Conservation (phyloP, 2,329 filamentous ascomycete species). For the Diaporthe capsici region DNA sequence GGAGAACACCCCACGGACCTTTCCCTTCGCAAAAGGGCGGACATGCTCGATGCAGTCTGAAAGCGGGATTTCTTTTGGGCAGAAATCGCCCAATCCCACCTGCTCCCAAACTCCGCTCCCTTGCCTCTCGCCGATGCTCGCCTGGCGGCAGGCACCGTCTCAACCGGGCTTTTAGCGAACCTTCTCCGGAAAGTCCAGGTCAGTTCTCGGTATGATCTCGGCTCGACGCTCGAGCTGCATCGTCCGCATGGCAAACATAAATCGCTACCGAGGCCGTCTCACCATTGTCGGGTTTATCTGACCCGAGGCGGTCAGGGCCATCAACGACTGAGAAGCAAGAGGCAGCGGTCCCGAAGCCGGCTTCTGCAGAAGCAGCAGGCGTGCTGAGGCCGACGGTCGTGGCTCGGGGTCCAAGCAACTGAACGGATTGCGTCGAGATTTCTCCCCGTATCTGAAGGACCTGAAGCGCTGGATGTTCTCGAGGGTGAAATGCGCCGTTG, state of each 20-base stretch:
- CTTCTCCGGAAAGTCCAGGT: not conserved
- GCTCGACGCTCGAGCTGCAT: not conserved
- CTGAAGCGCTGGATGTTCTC: not conserved
- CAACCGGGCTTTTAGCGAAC: not conserved
- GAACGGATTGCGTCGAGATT: not conserved
- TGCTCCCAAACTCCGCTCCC: not conserved
- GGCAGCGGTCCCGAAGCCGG: not conserved
- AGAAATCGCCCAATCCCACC: not conserved
- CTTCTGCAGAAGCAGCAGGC: not conserved
- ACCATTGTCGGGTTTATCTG: not conserved
- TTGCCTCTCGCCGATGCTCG: not conserved
- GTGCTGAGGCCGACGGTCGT: too few relatives aligned
- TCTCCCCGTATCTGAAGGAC: not conserved
- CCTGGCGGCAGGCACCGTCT: conserved; percentile 4
- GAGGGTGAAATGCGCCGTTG: not conserved
- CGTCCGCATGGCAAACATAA: not conserved
- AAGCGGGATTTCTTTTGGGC: conserved; percentile 1
- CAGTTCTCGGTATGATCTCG: not conserved
- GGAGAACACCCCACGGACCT: conserved; percentile 5
- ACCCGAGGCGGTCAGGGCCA: conserved; percentile 1
- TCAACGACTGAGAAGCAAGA: not conserved
- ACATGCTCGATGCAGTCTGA: not conserved
- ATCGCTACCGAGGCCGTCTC: not conserved
- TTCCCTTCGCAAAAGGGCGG: not conserved
- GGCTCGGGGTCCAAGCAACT: not conserved